Evolutionary conservation across 352 stramenopile species (phyloP), one percentile per base, ranked within the genome.

Genomic region (Ophiocytium majus): DNA sequence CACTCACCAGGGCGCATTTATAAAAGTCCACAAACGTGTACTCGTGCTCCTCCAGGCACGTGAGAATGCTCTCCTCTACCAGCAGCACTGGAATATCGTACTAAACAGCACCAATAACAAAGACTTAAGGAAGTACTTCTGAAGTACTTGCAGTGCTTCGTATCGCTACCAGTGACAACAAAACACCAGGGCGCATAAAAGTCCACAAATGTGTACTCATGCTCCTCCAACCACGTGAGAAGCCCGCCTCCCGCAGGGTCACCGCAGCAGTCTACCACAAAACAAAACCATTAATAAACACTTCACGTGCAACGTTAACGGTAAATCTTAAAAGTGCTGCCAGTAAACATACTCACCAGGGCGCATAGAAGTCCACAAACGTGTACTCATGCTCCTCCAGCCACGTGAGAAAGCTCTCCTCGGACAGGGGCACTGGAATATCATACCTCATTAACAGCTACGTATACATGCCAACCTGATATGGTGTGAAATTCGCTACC

Each of bases 21-120:
- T 95, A 98, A 82, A 98, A 97, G 88, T 98, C 94, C 50, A 99
- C 93, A 80, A 98, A 97, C 0, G 97, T 95, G 89, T 98, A 98
- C 86, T 98, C 95, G 32, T 98, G 93, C 43, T 94, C 88, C 81
- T 94, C 90, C 23, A 98, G 82, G 86, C 97, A 98, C 0, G 88
- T 80, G 63, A 98, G 92, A 83, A 98, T 98, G 31, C 88, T 96
- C 5, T 92, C 87, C n/a, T 97, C 92, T 84, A 93, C 93, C 50
- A n/a, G n/a, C 35, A 35, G 28, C 14, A 76, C 23, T n/a, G 10
- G 28, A 76, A 0, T 33, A 28, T 36, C n/a, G n/a, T n/a, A n/a
- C 33, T 14, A 33, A 0, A 76, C 10, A 76, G 36, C 28, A 76
- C 28, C 19, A 0, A 0, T 28, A 76, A 76, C n/a, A 0, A 19